A percentile compares a stretch with the other conserved stretches of the same genome.
Conservation (phyloP, 129 eudicot species). For the Flaveria robusta region DNA sequence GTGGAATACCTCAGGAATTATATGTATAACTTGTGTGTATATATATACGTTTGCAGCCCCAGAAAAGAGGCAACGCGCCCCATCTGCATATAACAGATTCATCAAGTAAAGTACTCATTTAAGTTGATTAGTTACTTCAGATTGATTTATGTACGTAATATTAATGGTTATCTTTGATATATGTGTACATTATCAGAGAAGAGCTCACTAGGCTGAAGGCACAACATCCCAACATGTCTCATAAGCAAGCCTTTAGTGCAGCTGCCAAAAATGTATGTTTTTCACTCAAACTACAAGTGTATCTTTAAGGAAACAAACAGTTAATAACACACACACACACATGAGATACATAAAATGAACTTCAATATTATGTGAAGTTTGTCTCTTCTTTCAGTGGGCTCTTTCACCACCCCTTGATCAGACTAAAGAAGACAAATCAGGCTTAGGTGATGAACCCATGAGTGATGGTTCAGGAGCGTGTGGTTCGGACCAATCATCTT, state of each 20-base stretch:
- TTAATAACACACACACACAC: conserved; percentile 5
- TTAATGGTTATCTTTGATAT: not conserved
- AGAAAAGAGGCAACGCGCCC: conserved; percentile 81
- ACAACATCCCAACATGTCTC: conserved; percentile 77
- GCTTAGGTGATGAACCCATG: conserved; percentile 33
- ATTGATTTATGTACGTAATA: not conserved
- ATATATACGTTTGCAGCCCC: conserved; percentile 62
- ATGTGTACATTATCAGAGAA: conserved; percentile 49
- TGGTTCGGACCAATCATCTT: conserved; percentile 18
- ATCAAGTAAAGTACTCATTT: conserved; percentile 57
- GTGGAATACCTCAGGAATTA: too few species aligned
- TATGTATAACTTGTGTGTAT: too few species aligned
- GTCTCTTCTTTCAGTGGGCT: conserved; percentile 71
- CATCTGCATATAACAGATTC: conserved; percentile 81
- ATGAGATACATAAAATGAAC: not conserved
- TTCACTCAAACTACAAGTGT: not conserved
- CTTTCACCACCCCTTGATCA: conserved; percentile 61
- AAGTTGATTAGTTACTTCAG: not conserved
- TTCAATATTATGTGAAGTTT: conserved; percentile 23
- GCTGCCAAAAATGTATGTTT: conserved; percentile 90
- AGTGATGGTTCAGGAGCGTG: conserved; percentile 39
- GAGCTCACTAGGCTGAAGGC: conserved; percentile 86
- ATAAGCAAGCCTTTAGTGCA: conserved; percentile 95
- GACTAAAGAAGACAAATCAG: conserved; percentile 34
- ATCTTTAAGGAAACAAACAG: not conserved